Evolutionary conservation across 768 basidiomycete species (phyloP).

Genomic region (Russula virescens): DNA sequence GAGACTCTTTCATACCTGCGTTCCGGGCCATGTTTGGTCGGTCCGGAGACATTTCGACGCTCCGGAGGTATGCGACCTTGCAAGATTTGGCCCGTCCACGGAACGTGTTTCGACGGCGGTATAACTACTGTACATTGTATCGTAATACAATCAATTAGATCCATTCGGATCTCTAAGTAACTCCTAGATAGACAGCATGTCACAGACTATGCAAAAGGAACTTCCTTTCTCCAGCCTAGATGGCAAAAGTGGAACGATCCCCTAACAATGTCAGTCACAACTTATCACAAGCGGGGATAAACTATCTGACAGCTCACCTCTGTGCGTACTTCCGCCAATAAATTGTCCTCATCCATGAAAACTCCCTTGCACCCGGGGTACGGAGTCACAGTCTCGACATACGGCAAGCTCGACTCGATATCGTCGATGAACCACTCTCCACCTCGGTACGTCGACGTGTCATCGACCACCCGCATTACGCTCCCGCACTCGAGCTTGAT

Average conservation of each 20-base stretch:
- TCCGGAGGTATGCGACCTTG: no score
- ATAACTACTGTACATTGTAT: no score
- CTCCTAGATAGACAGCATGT: background rate
- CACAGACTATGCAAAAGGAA: constrained; percentile 15
- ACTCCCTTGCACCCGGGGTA: constrained; percentile 5
- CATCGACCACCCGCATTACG: background rate
- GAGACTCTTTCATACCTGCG: no score
- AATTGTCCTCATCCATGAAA: constrained; percentile 10
- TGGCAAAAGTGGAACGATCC: no score
- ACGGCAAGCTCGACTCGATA: constrained; percentile 2
- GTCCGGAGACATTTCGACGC: no score
- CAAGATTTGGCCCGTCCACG: no score
- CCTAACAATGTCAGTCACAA: background rate
- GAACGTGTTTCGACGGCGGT: no score
- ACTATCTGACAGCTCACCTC: background rate
- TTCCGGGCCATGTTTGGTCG: no score
- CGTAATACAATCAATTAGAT: no score
- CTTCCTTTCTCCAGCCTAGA: background rate
- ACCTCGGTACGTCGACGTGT: background rate
- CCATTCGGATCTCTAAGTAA: no score
- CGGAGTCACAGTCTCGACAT: constrained; percentile 11
- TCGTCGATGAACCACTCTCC: constrained; percentile 4
- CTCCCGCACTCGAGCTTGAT: background rate
- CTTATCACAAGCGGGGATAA: background rate
- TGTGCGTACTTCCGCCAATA: constrained; percentile 5